Conservation (phyloP, 148 eudicot species). For the Spergularia bocconei region DNA sequence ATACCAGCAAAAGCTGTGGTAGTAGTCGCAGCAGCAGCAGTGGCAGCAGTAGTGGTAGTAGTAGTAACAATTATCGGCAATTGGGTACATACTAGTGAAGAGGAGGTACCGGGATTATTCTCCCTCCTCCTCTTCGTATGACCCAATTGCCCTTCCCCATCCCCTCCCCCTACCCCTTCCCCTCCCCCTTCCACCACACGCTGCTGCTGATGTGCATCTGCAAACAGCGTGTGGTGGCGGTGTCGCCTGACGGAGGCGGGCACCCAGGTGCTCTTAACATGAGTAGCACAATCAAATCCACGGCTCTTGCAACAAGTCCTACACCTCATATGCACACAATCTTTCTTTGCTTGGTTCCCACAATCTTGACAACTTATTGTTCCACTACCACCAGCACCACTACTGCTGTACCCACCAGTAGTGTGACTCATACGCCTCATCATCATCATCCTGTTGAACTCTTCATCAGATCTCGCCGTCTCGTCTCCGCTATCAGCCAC, state of each 20-base stretch:
- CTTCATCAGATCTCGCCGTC: conserved; percentile 14
- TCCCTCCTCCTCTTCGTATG: conserved; percentile 14
- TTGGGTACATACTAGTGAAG: conserved; percentile 25
- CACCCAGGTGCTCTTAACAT: conserved; percentile 41
- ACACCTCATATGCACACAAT: conserved; percentile 41
- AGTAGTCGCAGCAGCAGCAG: conserved; percentile 22
- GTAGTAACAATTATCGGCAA: conserved; percentile 21
- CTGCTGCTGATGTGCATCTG: neutral
- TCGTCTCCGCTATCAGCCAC: neutral
- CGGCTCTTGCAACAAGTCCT: conserved; percentile 42
- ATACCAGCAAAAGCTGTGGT: conserved; percentile 20
- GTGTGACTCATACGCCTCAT: neutral
- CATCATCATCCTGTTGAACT: conserved; percentile 15
- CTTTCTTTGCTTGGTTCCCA: conserved; percentile 48
- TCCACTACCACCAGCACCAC: conserved; percentile 1
- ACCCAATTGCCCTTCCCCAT: neutral
- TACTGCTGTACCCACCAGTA: neutral
- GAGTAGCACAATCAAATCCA: conserved; percentile 38
- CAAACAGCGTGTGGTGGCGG: conserved; percentile 20
- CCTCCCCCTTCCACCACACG: neutral
- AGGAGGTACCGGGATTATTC: conserved; percentile 7
- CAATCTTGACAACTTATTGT: conserved; percentile 39
- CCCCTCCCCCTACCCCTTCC: neutral
- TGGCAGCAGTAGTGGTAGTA: conserved; percentile 24
- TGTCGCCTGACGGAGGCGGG: conserved; percentile 37